Conservation (phyloP, 2,329 filamentous ascomycete species). For the Colletotrichum tropicicola region DNA sequence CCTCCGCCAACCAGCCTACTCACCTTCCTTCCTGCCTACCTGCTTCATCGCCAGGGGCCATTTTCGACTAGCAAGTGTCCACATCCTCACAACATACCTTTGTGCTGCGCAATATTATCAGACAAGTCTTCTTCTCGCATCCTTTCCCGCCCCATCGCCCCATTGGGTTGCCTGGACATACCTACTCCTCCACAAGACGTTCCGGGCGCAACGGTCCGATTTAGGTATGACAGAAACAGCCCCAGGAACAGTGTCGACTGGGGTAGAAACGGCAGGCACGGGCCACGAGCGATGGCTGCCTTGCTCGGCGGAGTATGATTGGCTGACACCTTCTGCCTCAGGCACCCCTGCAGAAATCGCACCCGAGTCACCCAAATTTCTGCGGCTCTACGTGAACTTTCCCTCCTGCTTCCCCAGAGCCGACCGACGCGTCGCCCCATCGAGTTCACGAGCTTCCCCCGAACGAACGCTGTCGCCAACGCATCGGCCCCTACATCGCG, state of each 20-base stretch:
- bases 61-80: no score
- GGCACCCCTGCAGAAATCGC: slow-evolving; percentile 32
- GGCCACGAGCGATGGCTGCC: slow-evolving; percentile 10
- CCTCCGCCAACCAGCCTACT: no score
- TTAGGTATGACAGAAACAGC: neutral
- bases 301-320: slow-evolving; percentile 8
- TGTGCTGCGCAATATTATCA: no score
- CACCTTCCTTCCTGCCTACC: neutral
- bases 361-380: slow-evolving; percentile 33
- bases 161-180: neutral
- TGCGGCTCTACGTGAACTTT: slow-evolving; percentile 30
- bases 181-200: neutral
- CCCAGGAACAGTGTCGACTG: neutral
- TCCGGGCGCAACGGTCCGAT: neutral
- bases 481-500: slow-evolving; percentile 15
- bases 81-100: no score
- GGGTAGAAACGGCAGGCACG: slow-evolving; percentile 26
- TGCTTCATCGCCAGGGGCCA: neutral
- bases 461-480: slow-evolving; percentile 12
- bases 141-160: neutral
- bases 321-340: slow-evolving; percentile 20
- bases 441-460: slow-evolving; percentile 21
- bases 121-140: neutral
- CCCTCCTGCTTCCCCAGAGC: slow-evolving; percentile 30
- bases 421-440: slow-evolving; percentile 29